Conservation (phyloP, 2,329 filamentous ascomycete species). For the Cladobotryum mycophilum region DNA sequence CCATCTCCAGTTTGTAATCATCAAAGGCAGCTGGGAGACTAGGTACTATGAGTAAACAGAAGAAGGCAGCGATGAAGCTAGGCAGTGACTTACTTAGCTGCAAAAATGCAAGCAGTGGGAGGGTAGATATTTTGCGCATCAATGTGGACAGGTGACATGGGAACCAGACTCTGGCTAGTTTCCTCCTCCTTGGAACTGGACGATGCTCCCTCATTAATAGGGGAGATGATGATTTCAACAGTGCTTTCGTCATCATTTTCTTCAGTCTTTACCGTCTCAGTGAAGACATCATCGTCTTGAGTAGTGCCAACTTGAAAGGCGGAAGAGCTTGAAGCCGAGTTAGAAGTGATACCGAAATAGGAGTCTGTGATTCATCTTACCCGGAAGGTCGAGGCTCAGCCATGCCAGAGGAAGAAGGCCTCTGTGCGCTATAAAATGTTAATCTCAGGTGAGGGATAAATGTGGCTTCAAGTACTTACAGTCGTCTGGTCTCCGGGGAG, state of each 20-base stretch:
- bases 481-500: neutral
- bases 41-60: slow-evolving; percentile 10
- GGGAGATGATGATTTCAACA: neutral
- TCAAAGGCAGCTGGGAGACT: slow-evolving; percentile 47
- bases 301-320: slow-evolving; percentile 10
- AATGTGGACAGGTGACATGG: slow-evolving; percentile 16
- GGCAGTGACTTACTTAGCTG: slow-evolving; percentile 53
- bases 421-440: too few species aligned
- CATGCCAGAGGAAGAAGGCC: neutral
- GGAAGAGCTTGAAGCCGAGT: slow-evolving; percentile 1
- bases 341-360: neutral
- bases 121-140: slow-evolving; percentile 49
- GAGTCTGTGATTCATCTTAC: neutral
- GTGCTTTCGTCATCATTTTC: neutral
- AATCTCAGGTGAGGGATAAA: too few species aligned
- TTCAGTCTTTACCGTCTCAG: neutral
- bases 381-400: neutral
- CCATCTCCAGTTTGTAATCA: slow-evolving; percentile 45
- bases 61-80: neutral
- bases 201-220: neutral
- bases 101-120: slow-evolving; percentile 54
- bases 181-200: neutral
- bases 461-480: too few species aligned
- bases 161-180: neutral
- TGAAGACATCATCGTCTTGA: slow-evolving; percentile 9